Base-by-base conservation (phyloP, 1,284 basidiomycete genomes). In the Cutaneotrichosporon dermatis region DNA sequence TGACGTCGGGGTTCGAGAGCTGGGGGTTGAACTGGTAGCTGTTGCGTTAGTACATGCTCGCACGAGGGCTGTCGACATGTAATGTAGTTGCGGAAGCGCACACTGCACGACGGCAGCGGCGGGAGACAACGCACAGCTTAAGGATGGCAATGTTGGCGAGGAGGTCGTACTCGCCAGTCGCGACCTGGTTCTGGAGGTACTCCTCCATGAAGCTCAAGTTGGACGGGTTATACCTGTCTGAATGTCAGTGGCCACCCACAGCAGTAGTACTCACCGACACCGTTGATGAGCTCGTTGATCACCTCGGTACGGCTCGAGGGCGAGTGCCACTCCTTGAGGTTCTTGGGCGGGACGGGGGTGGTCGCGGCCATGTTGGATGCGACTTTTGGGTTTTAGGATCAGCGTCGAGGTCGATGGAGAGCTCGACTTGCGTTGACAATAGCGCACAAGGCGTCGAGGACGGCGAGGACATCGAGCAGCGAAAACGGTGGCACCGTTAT, bases 1-100 rank as follows among this genome's bases (percentile, higher is more conserved):
- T 88, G 16, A 94, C 89, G 70, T 94, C 91, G 7, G 91, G 87
- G 80, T 94, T 94, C 79, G 91, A 91, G 48, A 95, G 84, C 75
- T 90, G 86, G 15, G 90, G 86, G 81, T 98, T 98, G 81, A 97
- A 97, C 76, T 98, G 94, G 80, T 96, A 96, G 58, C 92, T 96
- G 53, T 8, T 25, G 11, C 4, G 58, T 59, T 42, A 58, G 54
- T 40, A 40, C 48, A 16, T 5, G 5, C 4, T 5, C 34, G 12
- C 43, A 25, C 25, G 25, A 25, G 25, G 25, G 25, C 25, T 25
- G 25, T 25, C 25, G 25, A 25, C 25, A 25, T 25, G 25, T 25
- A 25, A 25, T 25, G 25, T 25, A 25, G 25, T 25, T 25, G 25
- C 25, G 25, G 25, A 25, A 25, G 25, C 25, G 25, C 25, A 25